Evolutionary conservation across 2,329 filamentous ascomycete species (phyloP).

Genomic region (Golovinomyces cichoracearum): DNA sequence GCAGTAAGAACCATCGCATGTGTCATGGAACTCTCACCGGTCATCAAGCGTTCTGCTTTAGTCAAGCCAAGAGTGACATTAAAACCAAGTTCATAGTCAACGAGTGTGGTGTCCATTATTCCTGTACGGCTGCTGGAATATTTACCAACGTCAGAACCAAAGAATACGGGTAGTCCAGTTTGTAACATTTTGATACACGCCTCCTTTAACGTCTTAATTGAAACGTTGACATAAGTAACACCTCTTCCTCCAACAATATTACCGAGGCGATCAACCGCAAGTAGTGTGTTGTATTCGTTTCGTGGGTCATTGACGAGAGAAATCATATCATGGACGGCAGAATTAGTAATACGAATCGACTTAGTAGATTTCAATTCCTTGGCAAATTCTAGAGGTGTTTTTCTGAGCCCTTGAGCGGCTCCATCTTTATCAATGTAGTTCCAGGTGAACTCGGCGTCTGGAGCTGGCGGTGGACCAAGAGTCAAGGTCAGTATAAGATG

Average conservation of each 20-base stretch:
- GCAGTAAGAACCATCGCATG: conserved; percentile 81
- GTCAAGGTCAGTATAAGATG: conserved; percentile 60
- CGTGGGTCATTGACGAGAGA: conserved; percentile 70
- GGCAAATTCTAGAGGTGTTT: conserved; percentile 47
- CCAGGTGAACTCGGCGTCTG: conserved; percentile 50
- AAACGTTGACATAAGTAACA: conserved; percentile 62
- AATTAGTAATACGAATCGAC: conserved; percentile 29
- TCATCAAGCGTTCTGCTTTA: conserved; percentile 49
- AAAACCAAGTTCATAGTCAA: conserved; percentile 65
- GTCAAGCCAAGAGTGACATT: conserved; percentile 46
- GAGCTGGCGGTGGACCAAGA: conserved; percentile 50
- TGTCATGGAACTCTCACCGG: conserved; percentile 61
- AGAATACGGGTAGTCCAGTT: conserved; percentile 60
- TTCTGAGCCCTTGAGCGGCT: conserved; percentile 33
- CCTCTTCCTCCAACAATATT: conserved; percentile 55
- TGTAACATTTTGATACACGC: conserved; percentile 55
- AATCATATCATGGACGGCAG: conserved; percentile 42
- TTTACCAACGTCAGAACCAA: conserved; percentile 69
- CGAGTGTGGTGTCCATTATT: conserved; percentile 55
- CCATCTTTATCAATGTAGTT: conserved; percentile 46
- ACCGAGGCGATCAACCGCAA: conserved; percentile 55
- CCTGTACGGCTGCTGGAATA: conserved; percentile 41
- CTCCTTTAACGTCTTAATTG: conserved; percentile 43
- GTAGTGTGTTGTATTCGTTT: conserved; percentile 41
- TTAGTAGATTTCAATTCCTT: conserved; percentile 35